These are phyloP conservation scores for Tetracladium maxilliforme DNA, from an alignment of 2,329 filamentous ascomycete genomes.

Conservation along the genomic window DNA sequence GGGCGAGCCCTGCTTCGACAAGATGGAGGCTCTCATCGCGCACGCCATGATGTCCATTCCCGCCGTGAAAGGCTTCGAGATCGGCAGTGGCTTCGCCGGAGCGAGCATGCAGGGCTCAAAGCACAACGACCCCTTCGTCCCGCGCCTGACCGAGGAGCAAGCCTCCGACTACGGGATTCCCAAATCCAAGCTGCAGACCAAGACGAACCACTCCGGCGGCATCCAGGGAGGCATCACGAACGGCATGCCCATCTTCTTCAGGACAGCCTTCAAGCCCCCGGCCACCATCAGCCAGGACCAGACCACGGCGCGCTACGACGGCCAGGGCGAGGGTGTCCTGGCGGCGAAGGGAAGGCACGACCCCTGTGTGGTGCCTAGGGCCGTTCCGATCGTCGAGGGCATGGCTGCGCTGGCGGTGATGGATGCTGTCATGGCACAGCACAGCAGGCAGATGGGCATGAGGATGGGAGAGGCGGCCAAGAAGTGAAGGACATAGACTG, in stretches of 20 bases:
- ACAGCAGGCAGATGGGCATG: slow-evolving; percentile 39
- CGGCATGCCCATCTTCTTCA: slow-evolving; percentile 87
- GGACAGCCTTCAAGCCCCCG: slow-evolving; percentile 85
- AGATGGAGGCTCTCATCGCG: slow-evolving; percentile 79
- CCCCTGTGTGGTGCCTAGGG: slow-evolving; percentile 79
- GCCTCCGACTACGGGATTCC: slow-evolving; percentile 26
- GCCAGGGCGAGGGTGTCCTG: slow-evolving; percentile 53
- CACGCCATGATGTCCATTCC: slow-evolving; percentile 95
- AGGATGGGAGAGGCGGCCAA: no score
- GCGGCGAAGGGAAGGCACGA: slow-evolving; percentile 92
- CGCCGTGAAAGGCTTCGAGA: slow-evolving; percentile 88
- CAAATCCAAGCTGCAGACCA: slow-evolving; percentile 58
- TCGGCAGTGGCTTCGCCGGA: slow-evolving; percentile 84
- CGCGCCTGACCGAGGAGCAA: slow-evolving; percentile 25
- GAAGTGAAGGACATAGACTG: no score
- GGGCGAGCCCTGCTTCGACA: slow-evolving; percentile 90
- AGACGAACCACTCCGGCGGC: slow-evolving; percentile 89
- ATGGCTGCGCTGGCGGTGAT: slow-evolving; percentile 85
- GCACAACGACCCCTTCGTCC: slow-evolving; percentile 75
- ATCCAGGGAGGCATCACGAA: slow-evolving; percentile 95
- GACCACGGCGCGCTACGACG: slow-evolving; percentile 67
- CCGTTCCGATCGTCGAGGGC: slow-evolving; percentile 76
- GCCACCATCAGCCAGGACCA: slow-evolving; percentile 89
- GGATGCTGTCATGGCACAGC: slow-evolving; percentile 75
- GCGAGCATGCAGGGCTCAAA: slow-evolving; percentile 74